A percentile compares a stretch with the other conserved stretches of the same genome.
These are phyloP conservation scores for Flaveria robusta DNA, from an alignment of 129 eudicot genomes.

Conservation along the genomic window DNA sequence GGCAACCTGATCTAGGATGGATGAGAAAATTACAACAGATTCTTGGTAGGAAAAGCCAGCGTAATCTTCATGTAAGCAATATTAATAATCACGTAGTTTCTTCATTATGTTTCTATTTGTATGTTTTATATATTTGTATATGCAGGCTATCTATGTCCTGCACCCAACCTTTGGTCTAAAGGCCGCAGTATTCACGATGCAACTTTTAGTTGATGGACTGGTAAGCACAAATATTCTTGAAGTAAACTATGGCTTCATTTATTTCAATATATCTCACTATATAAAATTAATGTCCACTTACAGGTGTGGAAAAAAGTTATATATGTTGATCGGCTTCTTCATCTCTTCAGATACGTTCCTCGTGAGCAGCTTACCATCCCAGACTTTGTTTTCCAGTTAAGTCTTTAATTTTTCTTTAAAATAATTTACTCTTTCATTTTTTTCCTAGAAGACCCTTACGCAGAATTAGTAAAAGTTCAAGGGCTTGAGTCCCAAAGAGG, in stretches of 20 bases:
- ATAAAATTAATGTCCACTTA: not conserved
- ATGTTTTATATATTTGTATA: not conserved
- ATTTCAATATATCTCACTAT: not conserved
- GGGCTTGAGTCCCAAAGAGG: no score
- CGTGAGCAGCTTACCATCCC: conserved; percentile 97
- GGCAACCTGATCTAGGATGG: conserved; percentile 30
- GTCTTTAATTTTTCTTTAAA: conserved; percentile 32
- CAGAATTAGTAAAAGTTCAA: not conserved
- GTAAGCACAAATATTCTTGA: conserved; percentile 38
- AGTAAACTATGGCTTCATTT: not conserved
- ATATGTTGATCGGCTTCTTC: conserved; percentile 87
- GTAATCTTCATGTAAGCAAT: conserved; percentile 77
- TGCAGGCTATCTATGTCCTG: conserved; percentile 87
- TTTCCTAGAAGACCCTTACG: no score
- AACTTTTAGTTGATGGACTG: conserved; percentile 74
- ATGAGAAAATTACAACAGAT: conserved; percentile 46
- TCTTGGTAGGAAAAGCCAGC: conserved; percentile 95
- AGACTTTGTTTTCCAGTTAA: conserved; percentile 97
- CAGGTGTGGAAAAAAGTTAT: conserved; percentile 95
- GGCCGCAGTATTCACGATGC: conserved; percentile 74
- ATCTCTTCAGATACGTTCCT: conserved; percentile 89
- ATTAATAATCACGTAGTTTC: not conserved
- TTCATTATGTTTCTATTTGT: not conserved
- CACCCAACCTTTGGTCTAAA: conserved; percentile 95
- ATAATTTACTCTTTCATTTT: not conserved